Evolutionary conservation across 1,284 basidiomycete species (phyloP), one percentile per base, ranked within the genome.

Genomic region (Ustilago sp.): DNA sequence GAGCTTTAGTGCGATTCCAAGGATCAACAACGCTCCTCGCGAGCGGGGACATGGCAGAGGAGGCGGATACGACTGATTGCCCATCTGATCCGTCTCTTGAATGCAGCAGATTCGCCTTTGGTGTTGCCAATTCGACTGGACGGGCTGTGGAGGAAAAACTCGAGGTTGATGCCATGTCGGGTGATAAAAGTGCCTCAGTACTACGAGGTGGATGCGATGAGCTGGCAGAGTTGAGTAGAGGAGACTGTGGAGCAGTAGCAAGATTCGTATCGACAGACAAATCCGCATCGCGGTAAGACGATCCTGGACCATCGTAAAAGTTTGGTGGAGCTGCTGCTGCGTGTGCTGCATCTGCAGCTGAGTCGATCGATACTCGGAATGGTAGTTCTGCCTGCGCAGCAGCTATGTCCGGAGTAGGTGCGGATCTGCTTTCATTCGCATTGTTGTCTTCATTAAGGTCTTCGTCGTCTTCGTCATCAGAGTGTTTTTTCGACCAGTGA

Each of bases 281-380:
- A 13, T 68, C 64, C 5, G 43, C 23, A 54, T 72, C 60, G 50
- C 59, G 72, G 4, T 43, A 43, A 5, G 58, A 38, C 1, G 64
- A 68, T n/a, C 67, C 58, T 0, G 74, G 68, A 4, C 65, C 68
- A 23, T 52, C 31, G 63, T 79, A 82, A 13, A 63, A 64, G 53
- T 65, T 74, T 43, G 79, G 68, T 11, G 77, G 71, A 15, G 69
- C 63, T 17, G 77, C 77, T 4, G 68, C 45, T n/a, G 77, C 77
- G 32, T 76, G 63, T 38, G 80, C 80, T 11, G 70, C 62, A 56
- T 82, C 80, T 11, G 77, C 79, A 7, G 77, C 62, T 12, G 80
- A 82, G 55, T 82, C 80, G 39, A 82, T 60, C 12, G 79, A 79
- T 0, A 82, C 75, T 12, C 80, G 71, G 35, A 82, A 77, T 4